These are phyloP conservation scores for Yamadazyma jaroonii DNA, from an alignment of 1,139 yeast genomes.

Conservation along the genomic window DNA sequence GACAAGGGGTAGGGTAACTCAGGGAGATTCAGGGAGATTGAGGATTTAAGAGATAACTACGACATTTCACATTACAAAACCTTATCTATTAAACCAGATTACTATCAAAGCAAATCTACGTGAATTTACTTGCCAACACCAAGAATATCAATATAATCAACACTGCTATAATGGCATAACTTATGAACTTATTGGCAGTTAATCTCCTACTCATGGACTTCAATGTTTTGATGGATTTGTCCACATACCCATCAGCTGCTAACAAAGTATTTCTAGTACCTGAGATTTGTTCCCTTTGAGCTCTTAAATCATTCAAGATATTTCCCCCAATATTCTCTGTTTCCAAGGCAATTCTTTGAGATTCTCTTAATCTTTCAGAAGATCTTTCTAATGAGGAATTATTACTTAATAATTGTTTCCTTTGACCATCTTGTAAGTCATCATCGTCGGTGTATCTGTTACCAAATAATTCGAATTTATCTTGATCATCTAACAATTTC, in stretches of 20 bases:
- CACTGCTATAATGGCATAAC: slow-evolving; percentile 93
- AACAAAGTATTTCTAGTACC: slow-evolving; percentile 80
- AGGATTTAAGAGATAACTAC: background rate
- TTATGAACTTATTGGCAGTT: slow-evolving; percentile 92
- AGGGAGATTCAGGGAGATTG: no score
- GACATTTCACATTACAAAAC: background rate
- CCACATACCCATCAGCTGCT: slow-evolving; percentile 93
- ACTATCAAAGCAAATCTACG: slow-evolving; percentile 1
- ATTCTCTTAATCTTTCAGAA: slow-evolving; percentile 78
- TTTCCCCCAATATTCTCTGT: slow-evolving; percentile 92
- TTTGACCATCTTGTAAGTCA: slow-evolving; percentile 59
- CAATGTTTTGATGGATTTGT: slow-evolving; percentile 80
- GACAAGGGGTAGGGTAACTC: no score
- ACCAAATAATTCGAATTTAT: slow-evolving; percentile 70
- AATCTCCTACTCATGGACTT: slow-evolving; percentile 90
- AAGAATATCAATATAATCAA: slow-evolving; percentile 78
- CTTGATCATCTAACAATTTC: slow-evolving; percentile 56
- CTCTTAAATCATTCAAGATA: slow-evolving; percentile 81
- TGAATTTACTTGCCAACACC: slow-evolving; percentile 82
- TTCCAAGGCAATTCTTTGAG: slow-evolving; percentile 87
- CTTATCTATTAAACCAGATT: background rate
- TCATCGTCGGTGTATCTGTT: slow-evolving; percentile 34
- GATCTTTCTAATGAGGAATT: slow-evolving; percentile 82
- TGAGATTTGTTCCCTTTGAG: slow-evolving; percentile 89
- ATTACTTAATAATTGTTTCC: slow-evolving; percentile 76